Evolutionary conservation across 192 early-diverging fungal species (phyloP).

Genomic region (Lunasporangiospora selenospora): DNA sequence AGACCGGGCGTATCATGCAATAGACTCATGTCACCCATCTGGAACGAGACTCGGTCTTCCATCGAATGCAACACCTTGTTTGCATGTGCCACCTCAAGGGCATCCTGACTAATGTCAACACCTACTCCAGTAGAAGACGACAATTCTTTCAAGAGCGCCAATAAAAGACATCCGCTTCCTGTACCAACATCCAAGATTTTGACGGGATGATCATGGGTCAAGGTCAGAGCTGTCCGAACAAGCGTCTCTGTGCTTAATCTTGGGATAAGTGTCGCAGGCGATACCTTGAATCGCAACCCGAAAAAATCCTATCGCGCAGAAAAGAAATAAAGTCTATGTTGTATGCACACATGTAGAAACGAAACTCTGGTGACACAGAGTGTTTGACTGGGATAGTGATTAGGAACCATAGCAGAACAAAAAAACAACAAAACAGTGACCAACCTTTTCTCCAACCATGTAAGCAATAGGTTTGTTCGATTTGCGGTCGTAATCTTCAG

Average conservation of each 20-base stretch:
- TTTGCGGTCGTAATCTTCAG: conserved; percentile 27
- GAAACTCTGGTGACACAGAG: no score
- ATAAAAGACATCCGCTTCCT: conserved; percentile 72
- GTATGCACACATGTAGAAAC: not conserved
- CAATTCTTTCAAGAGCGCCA: conserved; percentile 56
- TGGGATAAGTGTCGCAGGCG: conserved; percentile 72
- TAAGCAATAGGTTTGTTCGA: conserved; percentile 53
- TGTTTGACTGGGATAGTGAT: not conserved
- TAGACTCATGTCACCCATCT: conserved; percentile 51
- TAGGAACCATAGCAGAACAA: conserved; percentile 2
- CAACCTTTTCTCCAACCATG: conserved; percentile 58
- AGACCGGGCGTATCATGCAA: conserved; percentile 39
- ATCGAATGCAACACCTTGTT: conserved; percentile 55
- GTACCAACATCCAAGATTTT: conserved; percentile 76
- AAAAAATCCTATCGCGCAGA: conserved; percentile 61
- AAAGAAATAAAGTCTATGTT: conserved; percentile 12
- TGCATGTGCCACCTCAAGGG: conserved; percentile 56
- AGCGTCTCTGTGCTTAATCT: conserved; percentile 72
- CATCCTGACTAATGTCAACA: conserved; percentile 66
- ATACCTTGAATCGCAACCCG: conserved; percentile 62
- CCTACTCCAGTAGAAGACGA: conserved; percentile 58
- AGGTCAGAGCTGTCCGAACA: conserved; percentile 54
- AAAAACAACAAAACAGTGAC: not conserved
- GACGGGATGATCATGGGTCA: conserved; percentile 3
- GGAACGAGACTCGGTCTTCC: conserved; percentile 38